Base-by-base conservation (phyloP, 2,329 filamentous ascomycete species). In the Alternaria sp. region DNA sequence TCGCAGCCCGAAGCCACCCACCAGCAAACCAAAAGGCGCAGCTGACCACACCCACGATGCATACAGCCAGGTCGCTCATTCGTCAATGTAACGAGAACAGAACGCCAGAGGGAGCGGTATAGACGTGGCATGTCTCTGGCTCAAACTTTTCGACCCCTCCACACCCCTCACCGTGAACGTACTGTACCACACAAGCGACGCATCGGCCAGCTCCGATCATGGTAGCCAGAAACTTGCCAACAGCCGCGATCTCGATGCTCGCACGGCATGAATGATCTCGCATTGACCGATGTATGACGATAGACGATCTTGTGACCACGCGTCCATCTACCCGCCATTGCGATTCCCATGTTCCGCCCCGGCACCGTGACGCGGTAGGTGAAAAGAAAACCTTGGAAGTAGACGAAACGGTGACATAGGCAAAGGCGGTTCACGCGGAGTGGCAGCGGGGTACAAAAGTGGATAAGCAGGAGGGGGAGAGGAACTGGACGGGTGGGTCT, bases 91-190 rank as follows among this genome's bases (percentile, higher is more conserved):
- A 50, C 56, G 57, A 46, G 36, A 26, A 6, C 5, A 32, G 28
- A 45, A 32, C 23, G n/a, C 40, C 12, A 54, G 45, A 32, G 47
- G 36, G 36, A 47, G 56, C 40, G 28, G 47, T 54, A 65, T 62
- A 59, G 66, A 68, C 61, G 66, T 64, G 66, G 61, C 64, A 64
- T 62, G 64, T 64, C 54, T 60, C 44, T 62, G 23, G 15, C 44
- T 28, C 45, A 40, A 45, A 45, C 50, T 17, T 36, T 13, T 36
- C 47, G 25, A 56, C 61, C 55, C 46, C 49, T 61, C 54, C 44
- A 66, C 32, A 61, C 57, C 47, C 58, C 56, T 45, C 51, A 54
- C 49, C 52, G 28, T 55, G 59, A 54, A 25, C 19, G 19, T n/a
- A 21, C 15, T 50, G 54, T 61, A 57, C 54, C 32, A 54, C 40